phyloP scores from a whole-genome alignment of 495 filamentous ascomycete species.

The Ramalina intermedia region DNA sequence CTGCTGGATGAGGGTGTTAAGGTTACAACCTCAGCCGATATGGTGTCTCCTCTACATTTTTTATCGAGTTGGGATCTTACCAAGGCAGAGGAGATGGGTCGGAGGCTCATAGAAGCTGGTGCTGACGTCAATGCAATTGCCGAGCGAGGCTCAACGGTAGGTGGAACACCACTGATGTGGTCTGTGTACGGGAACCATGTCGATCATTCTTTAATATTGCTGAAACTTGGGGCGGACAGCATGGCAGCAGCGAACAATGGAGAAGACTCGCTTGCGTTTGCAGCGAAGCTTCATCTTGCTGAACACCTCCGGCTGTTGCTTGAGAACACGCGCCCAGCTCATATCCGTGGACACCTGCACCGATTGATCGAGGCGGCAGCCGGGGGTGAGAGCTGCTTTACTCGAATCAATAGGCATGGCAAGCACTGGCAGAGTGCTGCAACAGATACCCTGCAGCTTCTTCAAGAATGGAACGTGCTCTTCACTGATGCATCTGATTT shows the following conservation, averaged over 20 bases:
- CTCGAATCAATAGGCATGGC: slow-evolving; percentile 14
- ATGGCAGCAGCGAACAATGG: slow-evolving; percentile 8
- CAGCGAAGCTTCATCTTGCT: slow-evolving; percentile 14
- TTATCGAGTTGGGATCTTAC: slow-evolving; percentile 13
- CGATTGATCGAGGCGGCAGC: slow-evolving; percentile 11
- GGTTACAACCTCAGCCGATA: too few species aligned
- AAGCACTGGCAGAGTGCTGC: slow-evolving; percentile 12
- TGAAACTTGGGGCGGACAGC: slow-evolving; percentile 15
- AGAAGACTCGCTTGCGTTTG: slow-evolving; percentile 14
- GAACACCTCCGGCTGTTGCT: slow-evolving; percentile 14
- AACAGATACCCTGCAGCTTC: slow-evolving; percentile 7
- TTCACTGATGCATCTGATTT: slow-evolving; percentile 12
- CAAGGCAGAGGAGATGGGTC: slow-evolving; percentile 11
- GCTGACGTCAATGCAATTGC: slow-evolving; percentile 18
- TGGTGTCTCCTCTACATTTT: slow-evolving; percentile 16
- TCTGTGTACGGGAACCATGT: slow-evolving; percentile 13
- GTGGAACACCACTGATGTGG: slow-evolving; percentile 20
- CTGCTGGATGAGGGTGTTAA: slow-evolving; percentile 5
- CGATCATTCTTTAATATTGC: slow-evolving; percentile 12
- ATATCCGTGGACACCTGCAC: slow-evolving; percentile 9
- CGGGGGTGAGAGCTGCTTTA: slow-evolving; percentile 16
- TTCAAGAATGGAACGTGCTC: slow-evolving; percentile 11
- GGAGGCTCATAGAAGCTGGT: slow-evolving; percentile 16
- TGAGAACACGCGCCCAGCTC: slow-evolving; percentile 13
- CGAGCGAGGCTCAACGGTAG: slow-evolving; percentile 13